Evolutionary conservation across 768 basidiomycete genomes (phyloP).

Genomic region (Tulasnella sp.): DNA sequence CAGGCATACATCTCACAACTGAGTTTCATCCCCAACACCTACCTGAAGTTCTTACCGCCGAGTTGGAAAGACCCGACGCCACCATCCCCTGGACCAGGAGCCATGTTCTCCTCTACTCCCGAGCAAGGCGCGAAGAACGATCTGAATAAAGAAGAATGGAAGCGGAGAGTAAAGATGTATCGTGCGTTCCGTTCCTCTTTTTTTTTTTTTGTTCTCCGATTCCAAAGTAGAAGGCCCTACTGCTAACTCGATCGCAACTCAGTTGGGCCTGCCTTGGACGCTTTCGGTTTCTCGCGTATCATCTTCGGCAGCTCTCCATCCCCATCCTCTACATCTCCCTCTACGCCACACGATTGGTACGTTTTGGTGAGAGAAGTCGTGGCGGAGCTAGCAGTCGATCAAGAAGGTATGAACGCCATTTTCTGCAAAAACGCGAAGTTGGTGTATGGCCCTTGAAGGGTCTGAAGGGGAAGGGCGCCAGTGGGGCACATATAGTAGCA

Average conservation of each 20-base stretch:
- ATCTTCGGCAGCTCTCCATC: constrained; percentile 72
- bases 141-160: constrained; percentile 49
- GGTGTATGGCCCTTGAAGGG: constrained; percentile 28
- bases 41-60: constrained; percentile 68
- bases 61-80: constrained; percentile 52
- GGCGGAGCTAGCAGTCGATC: constrained; percentile 68
- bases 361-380: constrained; percentile 67
- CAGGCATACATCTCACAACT: constrained; percentile 60
- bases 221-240: not conserved
- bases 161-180: constrained; percentile 72
- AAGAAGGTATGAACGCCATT: constrained; percentile 62
- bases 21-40: constrained; percentile 60
- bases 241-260: constrained; percentile 7
- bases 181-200: constrained; percentile 40
- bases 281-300: constrained; percentile 74
- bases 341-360: constrained; percentile 62
- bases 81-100: constrained; percentile 29
- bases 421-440: constrained; percentile 44
- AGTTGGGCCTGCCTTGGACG: constrained; percentile 78
- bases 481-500: too few relatives aligned
- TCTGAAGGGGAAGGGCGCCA: not conserved
- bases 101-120: constrained; percentile 20
- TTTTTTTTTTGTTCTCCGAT: not conserved
- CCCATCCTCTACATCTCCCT: constrained; percentile 32
- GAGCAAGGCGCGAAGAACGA: constrained; percentile 15